These are phyloP conservation scores for Pyricularia sp. DNA, from an alignment of 2,329 filamentous ascomycete genomes.

Conservation along the genomic window DNA sequence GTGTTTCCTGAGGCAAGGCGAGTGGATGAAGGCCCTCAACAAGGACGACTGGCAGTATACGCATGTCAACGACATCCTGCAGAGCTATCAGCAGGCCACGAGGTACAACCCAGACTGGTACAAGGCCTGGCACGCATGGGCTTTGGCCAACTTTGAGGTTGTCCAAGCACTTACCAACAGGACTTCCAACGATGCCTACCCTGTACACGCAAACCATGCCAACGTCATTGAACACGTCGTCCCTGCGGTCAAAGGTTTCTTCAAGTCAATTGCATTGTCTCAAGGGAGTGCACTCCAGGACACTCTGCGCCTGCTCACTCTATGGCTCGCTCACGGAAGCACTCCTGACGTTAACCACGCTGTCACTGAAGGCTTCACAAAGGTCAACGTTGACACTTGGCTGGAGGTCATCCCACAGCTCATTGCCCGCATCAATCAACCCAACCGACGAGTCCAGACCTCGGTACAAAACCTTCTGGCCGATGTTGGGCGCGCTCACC, in stretches of 20 bases:
- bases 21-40: conserved; percentile 83
- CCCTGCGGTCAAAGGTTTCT: conserved; percentile 89
- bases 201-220: conserved; percentile 10
- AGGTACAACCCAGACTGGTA: conserved; percentile 93
- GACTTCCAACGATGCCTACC: conserved; percentile 33
- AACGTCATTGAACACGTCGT: conserved; percentile 72
- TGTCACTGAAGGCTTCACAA: conserved; percentile 80
- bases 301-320: conserved; percentile 76
- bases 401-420: conserved; percentile 95
- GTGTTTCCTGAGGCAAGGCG: conserved; percentile 89
- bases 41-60: conserved; percentile 82
- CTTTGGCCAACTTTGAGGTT: conserved; percentile 94
- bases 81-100: conserved; percentile 85
- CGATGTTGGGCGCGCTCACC: conserved; percentile 87
- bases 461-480: conserved; percentile 86
- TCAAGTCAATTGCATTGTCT: conserved; percentile 89
- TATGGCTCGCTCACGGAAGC: conserved; percentile 94
- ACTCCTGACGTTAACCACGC: conserved; percentile 76
- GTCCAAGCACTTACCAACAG: conserved; percentile 67
- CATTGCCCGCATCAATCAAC: conserved; percentile 94
- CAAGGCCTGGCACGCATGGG: conserved; percentile 99
- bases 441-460: conserved; percentile 74
- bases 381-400: conserved; percentile 96
- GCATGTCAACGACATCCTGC: conserved; percentile 74
- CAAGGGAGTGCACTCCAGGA: conserved; percentile 90